Evolutionary conservation across 1,139 yeast species (phyloP), one percentile per base, ranked within the genome.

Genomic region (Hyphopichia fennica): DNA sequence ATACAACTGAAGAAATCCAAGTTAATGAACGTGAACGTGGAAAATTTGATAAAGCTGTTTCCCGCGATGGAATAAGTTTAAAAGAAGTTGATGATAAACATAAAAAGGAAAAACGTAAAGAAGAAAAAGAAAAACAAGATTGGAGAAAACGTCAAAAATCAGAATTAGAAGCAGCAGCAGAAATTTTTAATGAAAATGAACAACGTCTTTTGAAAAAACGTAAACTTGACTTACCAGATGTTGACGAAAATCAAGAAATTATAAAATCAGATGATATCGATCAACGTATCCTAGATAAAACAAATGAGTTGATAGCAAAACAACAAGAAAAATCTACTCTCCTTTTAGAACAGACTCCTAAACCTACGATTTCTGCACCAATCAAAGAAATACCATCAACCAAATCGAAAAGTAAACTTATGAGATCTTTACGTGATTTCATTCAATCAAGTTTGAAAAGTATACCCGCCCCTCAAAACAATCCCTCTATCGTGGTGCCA

Each of bases 1-100:
- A 87, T 54, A 81, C 84, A 0, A 56, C 71, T 0, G 81, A 76
- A 27, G 98, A 91, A 57, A 60, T 64, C 13, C 56, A 53, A 3
- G 49, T 49, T 2, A 81, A 82, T 45, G 58, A 57, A 2, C 49
- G 48, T 6, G 77, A 70, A 3, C 62, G 72, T 35, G 52, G 47
- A 2, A 59, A 59, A 10, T 86, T 82, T 58, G 78, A 77, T 44
- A 60, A 58, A 14, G 54, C 61, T 15, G 82, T 84, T 1, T 63
- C 71, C 8, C 60, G 59, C 16, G 66, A 64, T 27, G 91, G 93
- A 1, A 58, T 81, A 5, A 56, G 63, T 19, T 59, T 75, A 43
- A 66, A 67, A 40, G 75, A 75, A 38, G 54, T 52, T 14, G 65
- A 63, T 11, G 65, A 69, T 31, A 69, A 58, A 53, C 66, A 60